Evolutionary conservation across 2,329 filamentous ascomycete species (phyloP).

Genomic region (Hypoxylon sp.): DNA sequence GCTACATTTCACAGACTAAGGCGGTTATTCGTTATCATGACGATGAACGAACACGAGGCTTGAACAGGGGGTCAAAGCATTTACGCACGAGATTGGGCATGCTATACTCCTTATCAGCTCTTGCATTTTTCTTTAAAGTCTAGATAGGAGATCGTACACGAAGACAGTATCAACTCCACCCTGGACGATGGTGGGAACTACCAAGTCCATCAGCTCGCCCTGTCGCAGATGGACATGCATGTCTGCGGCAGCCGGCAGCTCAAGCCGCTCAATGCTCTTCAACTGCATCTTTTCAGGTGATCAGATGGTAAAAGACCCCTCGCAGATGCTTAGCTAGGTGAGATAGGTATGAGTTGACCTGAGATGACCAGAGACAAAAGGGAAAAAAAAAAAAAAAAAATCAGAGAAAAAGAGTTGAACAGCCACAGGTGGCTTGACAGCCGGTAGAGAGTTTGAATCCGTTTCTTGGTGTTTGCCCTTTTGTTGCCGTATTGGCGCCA

Average conservation of each 20-base stretch:
- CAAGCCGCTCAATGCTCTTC: slow-evolving; percentile 49
- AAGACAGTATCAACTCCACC: slow-evolving; percentile 72
- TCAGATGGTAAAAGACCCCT: background rate
- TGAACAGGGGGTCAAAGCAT: slow-evolving; percentile 51
- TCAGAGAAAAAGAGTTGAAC: background rate
- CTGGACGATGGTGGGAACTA: slow-evolving; percentile 61
- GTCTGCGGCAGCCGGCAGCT: slow-evolving; percentile 71
- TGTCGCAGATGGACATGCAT: slow-evolving; percentile 77
- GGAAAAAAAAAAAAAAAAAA: no score
- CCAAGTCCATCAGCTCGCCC: slow-evolving; percentile 67
- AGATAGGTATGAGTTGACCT: background rate
- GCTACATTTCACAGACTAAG: background rate
- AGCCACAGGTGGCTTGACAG: background rate
- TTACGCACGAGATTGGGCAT: slow-evolving; percentile 40
- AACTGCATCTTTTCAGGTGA: slow-evolving; percentile 45
- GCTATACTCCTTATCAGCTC: slow-evolving; percentile 27
- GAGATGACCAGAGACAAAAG: no score
- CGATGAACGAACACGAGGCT: no score
- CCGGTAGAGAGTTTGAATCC: background rate
- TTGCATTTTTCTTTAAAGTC: background rate
- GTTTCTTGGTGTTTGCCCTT: slow-evolving; percentile 11
- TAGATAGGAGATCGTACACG: slow-evolving; percentile 45
- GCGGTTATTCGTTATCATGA: background rate
- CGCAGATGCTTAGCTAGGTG: background rate
- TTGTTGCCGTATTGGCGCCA: slow-evolving; percentile 27